Evolutionary conservation across 169 alveolate species (phyloP).

Genomic region (Pseudocohnilembus persalinus): DNA sequence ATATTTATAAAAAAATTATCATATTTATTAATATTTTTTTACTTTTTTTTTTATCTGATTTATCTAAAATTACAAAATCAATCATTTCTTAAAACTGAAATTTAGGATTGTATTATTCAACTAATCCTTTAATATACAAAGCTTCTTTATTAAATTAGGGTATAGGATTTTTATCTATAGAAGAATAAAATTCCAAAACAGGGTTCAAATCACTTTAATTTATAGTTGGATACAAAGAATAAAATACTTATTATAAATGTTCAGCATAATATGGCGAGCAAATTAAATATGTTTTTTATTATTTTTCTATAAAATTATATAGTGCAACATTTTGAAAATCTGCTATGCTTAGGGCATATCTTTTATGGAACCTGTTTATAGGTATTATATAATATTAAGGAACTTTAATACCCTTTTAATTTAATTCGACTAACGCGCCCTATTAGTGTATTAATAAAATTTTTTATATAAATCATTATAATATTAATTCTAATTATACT

Average conservation of each 20-base stretch:
- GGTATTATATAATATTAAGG: slow-evolving; percentile 17
- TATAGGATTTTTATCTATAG: slow-evolving; percentile 24
- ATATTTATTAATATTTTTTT: too few species aligned
- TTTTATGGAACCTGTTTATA: slow-evolving; percentile 19
- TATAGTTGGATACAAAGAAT: not conserved
- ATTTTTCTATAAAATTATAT: not conserved
- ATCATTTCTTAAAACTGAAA: slow-evolving; percentile 7
- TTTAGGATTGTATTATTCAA: not conserved
- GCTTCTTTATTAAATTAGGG: slow-evolving; percentile 13
- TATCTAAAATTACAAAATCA: slow-evolving; percentile 18
- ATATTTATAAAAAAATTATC: too few species aligned
- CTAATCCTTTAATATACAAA: not conserved
- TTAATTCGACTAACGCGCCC: slow-evolving; percentile 3
- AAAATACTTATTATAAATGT: slow-evolving; percentile 4
- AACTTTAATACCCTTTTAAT: not conserved
- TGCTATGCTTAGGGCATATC: slow-evolving; percentile 12
- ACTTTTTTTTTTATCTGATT: not conserved
- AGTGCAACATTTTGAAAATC: slow-evolving; percentile 1
- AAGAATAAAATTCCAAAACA: slow-evolving; percentile 12
- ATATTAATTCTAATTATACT: too few species aligned
- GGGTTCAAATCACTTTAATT: not conserved
- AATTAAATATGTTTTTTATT: slow-evolving; percentile 17
- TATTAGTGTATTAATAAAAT: too few species aligned
- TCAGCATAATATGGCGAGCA: slow-evolving; percentile 11
- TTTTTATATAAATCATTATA: too few species aligned